Evolutionary conservation across 75 land plant species (phyloP), one percentile per base, ranked within the genome.

Genomic region (Sequoiadendron giganteum): DNA sequence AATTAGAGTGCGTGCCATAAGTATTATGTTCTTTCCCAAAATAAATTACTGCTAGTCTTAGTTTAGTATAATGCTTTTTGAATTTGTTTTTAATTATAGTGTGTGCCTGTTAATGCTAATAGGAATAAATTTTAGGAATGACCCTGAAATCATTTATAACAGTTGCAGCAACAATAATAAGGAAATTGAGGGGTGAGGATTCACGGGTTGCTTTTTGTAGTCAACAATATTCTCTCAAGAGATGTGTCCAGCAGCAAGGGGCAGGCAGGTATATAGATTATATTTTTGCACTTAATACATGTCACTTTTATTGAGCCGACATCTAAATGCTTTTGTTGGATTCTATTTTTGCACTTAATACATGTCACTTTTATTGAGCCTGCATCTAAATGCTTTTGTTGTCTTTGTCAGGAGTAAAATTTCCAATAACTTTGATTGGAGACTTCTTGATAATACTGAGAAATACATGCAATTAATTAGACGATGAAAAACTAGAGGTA

Each of bases 131-230:
- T 81, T 43, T 6, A 8, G 40, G 25, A 81, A 28, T 81, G 48
- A 28, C 83, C 18, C 18, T 45, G 49, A 25, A 43, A 84, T 85
- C 14, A 4, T 34, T 85, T 14, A 15, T 85, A 14, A 85, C 86
- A 85, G 86, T 8, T 52, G 86, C 86, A 54, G 86, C 55, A 40
- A 32, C 25, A 36, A 34, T 85, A 85, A n/a, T 52, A 30, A 85
- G 86, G 55, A 49, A 85, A 85, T 28, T 49, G 65, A 85, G 38
- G 61, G 86, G 86, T 49, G 86, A 85, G 56, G 55, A 85, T 13
- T 54, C 86, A 8, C 86, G 65, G 1, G 85, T 18, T n/a, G 28
- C 25, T 40, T n/a, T 52, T 54, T 85, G 84, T 10, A 81, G 40
- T 34, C 86, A 54, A 52, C 86, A 54, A 52, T n/a, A n/a, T n/a